Base-by-base conservation (phyloP, 2,329 filamentous ascomycete genomes). In the Myriosclerotinia curreyana region DNA sequence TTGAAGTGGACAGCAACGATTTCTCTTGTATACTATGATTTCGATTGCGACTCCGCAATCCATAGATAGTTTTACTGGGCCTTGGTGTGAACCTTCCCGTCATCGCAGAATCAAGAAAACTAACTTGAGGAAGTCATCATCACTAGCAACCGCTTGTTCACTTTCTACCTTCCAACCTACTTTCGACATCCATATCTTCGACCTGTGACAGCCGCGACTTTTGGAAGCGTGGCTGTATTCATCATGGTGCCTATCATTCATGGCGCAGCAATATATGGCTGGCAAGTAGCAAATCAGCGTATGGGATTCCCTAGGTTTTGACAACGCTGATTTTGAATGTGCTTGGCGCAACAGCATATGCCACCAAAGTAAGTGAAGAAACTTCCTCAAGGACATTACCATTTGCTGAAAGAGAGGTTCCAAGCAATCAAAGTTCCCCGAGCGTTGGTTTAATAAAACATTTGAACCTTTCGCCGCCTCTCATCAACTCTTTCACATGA, bases 1-100 rank as follows among this genome's bases (percentile, higher is more conserved):
- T 73, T 88, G 65, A 87, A 87, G 74, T 88, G 84, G 83, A 81
- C 82, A 5, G 81, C 81, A 65, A 86, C 83, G 54, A 77, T 86
- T 8, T 84, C 85, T 5, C 80, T 83, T 1, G 75, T 86, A n/a
- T 83, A 82, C 70, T 84, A 84, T 70, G 79, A 77, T 20, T 61
- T 64, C 46, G 64, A 4, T 84, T 86, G 55, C 53, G 54, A 66
- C 36, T 48, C 54, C 20, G 51, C 54, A 53, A 53, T 28, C 9
- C 48, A 60, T 31, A 51, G 22, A 14, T 59, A 53, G 22, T 62
- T 28, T 20, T 60, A 54, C 36, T 54, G 54, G 31, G 9, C n/a
- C 5, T 22, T 63, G 25, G 40, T 64, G 48, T 31, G 17, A 15
- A 20, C 15, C 40, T n/a, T 52, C 36, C 67, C 76, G n/a, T 22